Conservation (phyloP, 371 early-diverging fungal species). For the Mucor indicus region DNA sequence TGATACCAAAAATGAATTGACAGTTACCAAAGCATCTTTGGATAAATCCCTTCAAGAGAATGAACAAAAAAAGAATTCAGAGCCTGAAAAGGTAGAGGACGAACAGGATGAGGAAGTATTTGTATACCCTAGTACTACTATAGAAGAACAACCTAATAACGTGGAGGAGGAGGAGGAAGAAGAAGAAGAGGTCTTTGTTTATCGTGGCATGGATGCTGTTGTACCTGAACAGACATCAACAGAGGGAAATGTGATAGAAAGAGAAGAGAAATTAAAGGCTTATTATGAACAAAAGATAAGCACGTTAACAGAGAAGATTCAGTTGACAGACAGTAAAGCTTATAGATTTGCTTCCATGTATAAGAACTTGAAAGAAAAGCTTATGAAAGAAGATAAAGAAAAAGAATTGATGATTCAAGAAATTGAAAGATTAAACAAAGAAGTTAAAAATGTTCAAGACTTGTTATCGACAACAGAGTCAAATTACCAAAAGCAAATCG, state of each 20-base stretch:
- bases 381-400: conserved; percentile 20
- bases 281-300: conserved; percentile 31
- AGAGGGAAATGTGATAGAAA: conserved; percentile 2
- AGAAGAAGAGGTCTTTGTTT: conserved; percentile 40
- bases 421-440: conserved; percentile 28
- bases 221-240: neutral
- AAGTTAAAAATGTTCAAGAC: conserved; percentile 29
- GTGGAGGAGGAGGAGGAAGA: conserved; percentile 26
- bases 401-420: conserved; percentile 20
- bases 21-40: neutral
- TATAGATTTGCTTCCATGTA: conserved; percentile 31
- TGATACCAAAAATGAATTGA: neutral
- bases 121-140: conserved; percentile 41
- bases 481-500: conserved; percentile 36
- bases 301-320: conserved; percentile 36
- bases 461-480: conserved; percentile 32
- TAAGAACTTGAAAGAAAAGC: conserved; percentile 25
- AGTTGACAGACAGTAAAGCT: conserved; percentile 41
- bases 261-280: conserved; percentile 22
- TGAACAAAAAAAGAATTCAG: neutral
- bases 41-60: conserved; percentile 14
- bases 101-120: conserved; percentile 34
- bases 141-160: neutral
- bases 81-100: conserved; percentile 12
- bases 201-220: conserved; percentile 33